Percentiles rank a stretch among this genome's conserved stretches.
These are phyloP conservation scores for Xylariaceae sp. DNA, from an alignment of 2,329 filamentous ascomycete species.

Conservation along the genomic window DNA sequence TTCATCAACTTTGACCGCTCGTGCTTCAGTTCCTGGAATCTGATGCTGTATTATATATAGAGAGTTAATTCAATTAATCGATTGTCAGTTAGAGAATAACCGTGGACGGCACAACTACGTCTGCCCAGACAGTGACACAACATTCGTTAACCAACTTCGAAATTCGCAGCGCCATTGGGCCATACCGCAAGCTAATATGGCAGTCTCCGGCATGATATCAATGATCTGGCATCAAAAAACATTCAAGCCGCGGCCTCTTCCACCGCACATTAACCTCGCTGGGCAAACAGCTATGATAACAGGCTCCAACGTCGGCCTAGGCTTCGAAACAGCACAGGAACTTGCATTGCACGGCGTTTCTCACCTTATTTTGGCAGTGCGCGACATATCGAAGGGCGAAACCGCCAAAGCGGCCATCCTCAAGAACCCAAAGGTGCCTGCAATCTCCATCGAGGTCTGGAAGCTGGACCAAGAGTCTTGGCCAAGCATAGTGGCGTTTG, in stretches of 20 bases:
- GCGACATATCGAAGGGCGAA: conserved; percentile 8
- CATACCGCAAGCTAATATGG: neutral
- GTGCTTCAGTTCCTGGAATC: neutral
- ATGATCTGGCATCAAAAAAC: neutral
- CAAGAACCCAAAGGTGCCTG: conserved; percentile 1
- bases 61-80: neutral
- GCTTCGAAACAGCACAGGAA: conserved; percentile 13
- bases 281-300: conserved; percentile 6
- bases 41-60: neutral
- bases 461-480: conserved; percentile 16
- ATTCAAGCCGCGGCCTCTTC: conserved; percentile 5
- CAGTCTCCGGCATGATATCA: neutral
- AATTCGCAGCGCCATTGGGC: neutral
- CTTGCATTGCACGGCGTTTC: conserved; percentile 11
- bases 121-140: neutral
- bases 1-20: neutral
- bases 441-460: conserved; percentile 14
- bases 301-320: conserved; percentile 14
- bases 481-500: conserved; percentile 15
- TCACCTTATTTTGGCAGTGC: conserved; percentile 14
- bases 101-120: too few relatives aligned
- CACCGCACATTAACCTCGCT: neutral
- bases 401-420: conserved; percentile 1
- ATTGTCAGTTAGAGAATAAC: too few relatives aligned
- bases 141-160: neutral